A percentile compares a stretch with the other conserved stretches of the same genome.
phyloP scores from a whole-genome alignment of 2,329 filamentous ascomycete species.

The Scedosporium aurantiacum region DNA sequence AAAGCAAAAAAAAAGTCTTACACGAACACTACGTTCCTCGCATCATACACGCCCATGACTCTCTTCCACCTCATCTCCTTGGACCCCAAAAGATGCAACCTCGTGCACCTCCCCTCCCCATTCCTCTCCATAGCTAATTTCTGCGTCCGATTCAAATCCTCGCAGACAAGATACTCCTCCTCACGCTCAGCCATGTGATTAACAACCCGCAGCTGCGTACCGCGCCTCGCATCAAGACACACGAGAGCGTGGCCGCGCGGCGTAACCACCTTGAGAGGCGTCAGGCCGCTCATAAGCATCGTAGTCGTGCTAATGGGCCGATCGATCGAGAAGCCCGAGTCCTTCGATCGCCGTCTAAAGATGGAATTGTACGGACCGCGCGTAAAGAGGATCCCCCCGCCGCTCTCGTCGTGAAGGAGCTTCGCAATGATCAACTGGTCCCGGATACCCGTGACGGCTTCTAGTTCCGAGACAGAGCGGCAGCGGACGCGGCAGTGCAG shows the following conservation, averaged over 20 bases:
- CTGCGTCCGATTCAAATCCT: neutral
- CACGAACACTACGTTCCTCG: neutral
- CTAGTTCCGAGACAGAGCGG: conserved; percentile 15
- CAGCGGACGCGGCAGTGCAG: conserved; percentile 16
- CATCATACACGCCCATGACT: neutral
- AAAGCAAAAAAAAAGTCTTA: neutral
- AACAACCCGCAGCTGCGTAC: neutral
- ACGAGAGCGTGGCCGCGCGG: conserved; percentile 17
- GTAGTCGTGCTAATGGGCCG: conserved; percentile 11
- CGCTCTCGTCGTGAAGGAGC: conserved; percentile 14
- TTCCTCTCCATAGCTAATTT: neutral
- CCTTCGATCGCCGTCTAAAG: conserved; percentile 10
- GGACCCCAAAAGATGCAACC: neutral
- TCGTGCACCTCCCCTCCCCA: neutral
- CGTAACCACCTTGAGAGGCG: conserved; percentile 8
- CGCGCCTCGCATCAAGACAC: neutral
- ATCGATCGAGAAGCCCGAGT: conserved; percentile 17
- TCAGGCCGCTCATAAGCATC: conserved; percentile 9
- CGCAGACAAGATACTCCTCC: neutral
- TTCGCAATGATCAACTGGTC: conserved; percentile 16
- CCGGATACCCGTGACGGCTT: conserved; percentile 12
- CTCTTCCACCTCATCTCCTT: neutral
- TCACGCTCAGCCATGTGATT: neutral
- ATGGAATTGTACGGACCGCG: conserved; percentile 15
- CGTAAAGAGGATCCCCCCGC: conserved; percentile 11